Evolutionary conservation across 108 stramenopile genomes (phyloP).

Genomic region (Hondaea fermentalgiana): DNA sequence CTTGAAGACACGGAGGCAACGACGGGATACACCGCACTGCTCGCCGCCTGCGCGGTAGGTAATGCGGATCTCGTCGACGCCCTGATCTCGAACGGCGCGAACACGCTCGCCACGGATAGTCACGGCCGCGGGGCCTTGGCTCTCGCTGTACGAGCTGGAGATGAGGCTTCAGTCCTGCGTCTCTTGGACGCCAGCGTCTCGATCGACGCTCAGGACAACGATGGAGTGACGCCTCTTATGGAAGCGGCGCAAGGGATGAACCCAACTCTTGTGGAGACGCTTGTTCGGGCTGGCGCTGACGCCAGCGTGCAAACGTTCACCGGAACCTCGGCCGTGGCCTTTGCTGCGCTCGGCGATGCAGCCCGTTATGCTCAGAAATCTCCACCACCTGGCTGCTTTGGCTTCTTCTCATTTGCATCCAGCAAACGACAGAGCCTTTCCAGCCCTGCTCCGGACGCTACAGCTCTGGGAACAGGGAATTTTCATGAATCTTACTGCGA

Average conservation of each 20-base stretch:
- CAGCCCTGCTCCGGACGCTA: no score
- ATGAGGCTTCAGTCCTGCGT: not conserved
- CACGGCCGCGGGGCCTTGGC: not conserved
- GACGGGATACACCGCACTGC: not conserved
- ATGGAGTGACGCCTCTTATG: not conserved
- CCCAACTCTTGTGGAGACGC: not conserved
- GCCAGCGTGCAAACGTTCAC: not conserved
- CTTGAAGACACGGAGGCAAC: not conserved
- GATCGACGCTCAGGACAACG: not conserved
- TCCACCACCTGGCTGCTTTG: not conserved
- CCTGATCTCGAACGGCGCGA: not conserved
- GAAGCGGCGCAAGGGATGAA: not conserved
- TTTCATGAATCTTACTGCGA: no score
- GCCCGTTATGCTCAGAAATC: not conserved
- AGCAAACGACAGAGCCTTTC: no score
- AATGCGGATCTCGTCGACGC: not conserved
- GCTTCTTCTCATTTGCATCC: not conserved
- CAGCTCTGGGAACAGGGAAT: no score
- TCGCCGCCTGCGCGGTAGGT: not conserved
- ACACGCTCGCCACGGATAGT: not conserved
- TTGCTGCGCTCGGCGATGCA: not conserved
- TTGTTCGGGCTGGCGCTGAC: not conserved
- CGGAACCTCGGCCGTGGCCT: not conserved
- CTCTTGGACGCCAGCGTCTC: not conserved
- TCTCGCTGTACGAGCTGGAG: not conserved